phyloP scores from a whole-genome alignment of 148 eudicot species.

The Silene conica region DNA sequence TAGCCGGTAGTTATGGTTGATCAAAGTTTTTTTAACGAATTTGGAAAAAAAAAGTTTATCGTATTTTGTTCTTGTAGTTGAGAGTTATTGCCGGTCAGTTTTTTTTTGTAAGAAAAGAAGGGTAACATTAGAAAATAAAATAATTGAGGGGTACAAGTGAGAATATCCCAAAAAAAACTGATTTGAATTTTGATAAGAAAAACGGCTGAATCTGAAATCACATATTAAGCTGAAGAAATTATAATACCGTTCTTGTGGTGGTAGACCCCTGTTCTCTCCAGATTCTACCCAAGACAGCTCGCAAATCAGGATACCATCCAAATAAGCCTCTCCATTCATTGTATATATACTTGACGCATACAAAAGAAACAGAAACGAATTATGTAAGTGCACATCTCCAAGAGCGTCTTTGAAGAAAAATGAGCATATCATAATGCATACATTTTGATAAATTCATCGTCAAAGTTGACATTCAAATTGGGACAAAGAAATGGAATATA shows the following conservation, averaged over 20 bases:
- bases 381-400: not conserved
- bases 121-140: too few species aligned
- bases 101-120: too few species aligned
- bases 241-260: slow-evolving; percentile 60
- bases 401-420: slow-evolving; percentile 1
- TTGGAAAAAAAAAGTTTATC: too few species aligned
- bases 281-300: slow-evolving; percentile 49
- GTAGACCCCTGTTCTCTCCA: slow-evolving; percentile 54
- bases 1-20: too few species aligned
- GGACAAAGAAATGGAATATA: too few species aligned
- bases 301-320: slow-evolving; percentile 67
- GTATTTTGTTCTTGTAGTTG: too few species aligned
- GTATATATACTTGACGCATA: slow-evolving; percentile 62
- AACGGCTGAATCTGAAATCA: not conserved
- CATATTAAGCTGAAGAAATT: not conserved
- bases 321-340: slow-evolving; percentile 66
- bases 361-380: not conserved
- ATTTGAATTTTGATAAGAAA: not conserved
- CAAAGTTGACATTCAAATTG: too few species aligned
- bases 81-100: too few species aligned
- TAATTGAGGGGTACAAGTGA: too few species aligned
- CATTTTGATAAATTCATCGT: not conserved
- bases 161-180: too few species aligned
- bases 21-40: too few species aligned
- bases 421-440: not conserved